A percentile compares a stretch with the other conserved stretches of the same genome.
These are phyloP conservation scores for Chrysanthemum seticuspe DNA, from an alignment of 129 eudicot genomes.

Conservation along the genomic window DNA sequence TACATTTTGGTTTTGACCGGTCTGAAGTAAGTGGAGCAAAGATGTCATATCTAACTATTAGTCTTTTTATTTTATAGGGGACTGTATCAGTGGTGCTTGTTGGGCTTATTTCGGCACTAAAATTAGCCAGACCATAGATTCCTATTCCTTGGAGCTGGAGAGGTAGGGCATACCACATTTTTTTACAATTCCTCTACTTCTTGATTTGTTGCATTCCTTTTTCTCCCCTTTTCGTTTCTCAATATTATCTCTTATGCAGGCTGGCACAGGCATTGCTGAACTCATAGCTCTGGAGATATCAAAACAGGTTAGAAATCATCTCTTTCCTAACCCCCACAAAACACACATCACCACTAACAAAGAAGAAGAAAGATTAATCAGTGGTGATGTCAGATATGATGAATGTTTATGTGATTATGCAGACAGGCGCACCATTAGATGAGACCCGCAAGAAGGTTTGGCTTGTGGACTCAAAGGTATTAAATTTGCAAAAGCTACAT, in stretches of 20 bases:
- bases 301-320: conserved; percentile 65
- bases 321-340: background rate
- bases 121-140: conserved; percentile 75
- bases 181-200: background rate
- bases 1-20: background rate
- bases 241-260: conserved; percentile 48
- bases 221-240: background rate
- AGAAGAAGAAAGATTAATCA: background rate
- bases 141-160: conserved; percentile 97
- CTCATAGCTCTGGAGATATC: conserved; percentile 97
- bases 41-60: background rate
- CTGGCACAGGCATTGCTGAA: conserved; percentile 98
- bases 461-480: too few species aligned
- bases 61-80: conserved; percentile 50
- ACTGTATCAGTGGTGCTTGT: conserved; percentile 97
- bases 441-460: too few species aligned
- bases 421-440: conserved; percentile 77
- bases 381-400: conserved; percentile 9
- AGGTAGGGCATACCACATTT: conserved; percentile 43
- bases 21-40: background rate
- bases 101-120: conserved; percentile 81
- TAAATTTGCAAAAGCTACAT: too few species aligned
- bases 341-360: background rate
- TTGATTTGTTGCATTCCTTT: background rate
- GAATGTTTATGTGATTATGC: conserved; percentile 25